These are phyloP conservation scores for Phytopythium ostracodes DNA, from an alignment of 352 stramenopile species.

Conservation along the genomic window DNA sequence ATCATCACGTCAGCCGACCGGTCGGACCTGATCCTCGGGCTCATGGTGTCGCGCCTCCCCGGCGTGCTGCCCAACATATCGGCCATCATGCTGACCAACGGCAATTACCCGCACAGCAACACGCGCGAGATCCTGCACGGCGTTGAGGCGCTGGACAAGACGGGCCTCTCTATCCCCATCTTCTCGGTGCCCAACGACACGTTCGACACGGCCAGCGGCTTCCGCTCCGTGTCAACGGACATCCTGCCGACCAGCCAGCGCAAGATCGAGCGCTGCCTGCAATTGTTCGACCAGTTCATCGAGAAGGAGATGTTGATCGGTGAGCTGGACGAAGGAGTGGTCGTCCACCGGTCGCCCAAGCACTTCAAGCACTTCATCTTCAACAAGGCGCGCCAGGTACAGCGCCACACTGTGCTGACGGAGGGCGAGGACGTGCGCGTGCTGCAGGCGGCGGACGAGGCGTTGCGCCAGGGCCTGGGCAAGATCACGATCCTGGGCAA, in stretches of 20 bases:
- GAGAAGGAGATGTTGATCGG: slow-evolving; percentile 64
- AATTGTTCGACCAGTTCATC: slow-evolving; percentile 60
- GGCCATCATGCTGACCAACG: slow-evolving; percentile 73
- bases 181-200: slow-evolving; percentile 64
- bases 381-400: slow-evolving; percentile 59
- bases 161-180: slow-evolving; percentile 66
- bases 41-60: slow-evolving; percentile 63
- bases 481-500: slow-evolving; percentile 79
- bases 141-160: slow-evolving; percentile 62
- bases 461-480: slow-evolving; percentile 55
- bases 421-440: slow-evolving; percentile 82
- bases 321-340: slow-evolving; percentile 55
- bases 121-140: slow-evolving; percentile 67
- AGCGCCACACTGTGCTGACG: slow-evolving; percentile 81
- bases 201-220: slow-evolving; percentile 51
- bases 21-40: slow-evolving; percentile 64
- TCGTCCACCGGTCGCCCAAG: slow-evolving; percentile 68
- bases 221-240: slow-evolving; percentile 57
- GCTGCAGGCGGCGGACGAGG: slow-evolving; percentile 73
- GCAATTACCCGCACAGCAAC: slow-evolving; percentile 71
- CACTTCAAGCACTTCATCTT: slow-evolving; percentile 87
- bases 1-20: slow-evolving; percentile 78
- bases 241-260: slow-evolving; percentile 64
- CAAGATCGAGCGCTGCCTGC: slow-evolving; percentile 69
- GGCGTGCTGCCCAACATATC: slow-evolving; percentile 64